These are phyloP conservation scores for Phytophthora chlamydospora DNA, from an alignment of 352 stramenopile species.

Conservation along the genomic window DNA sequence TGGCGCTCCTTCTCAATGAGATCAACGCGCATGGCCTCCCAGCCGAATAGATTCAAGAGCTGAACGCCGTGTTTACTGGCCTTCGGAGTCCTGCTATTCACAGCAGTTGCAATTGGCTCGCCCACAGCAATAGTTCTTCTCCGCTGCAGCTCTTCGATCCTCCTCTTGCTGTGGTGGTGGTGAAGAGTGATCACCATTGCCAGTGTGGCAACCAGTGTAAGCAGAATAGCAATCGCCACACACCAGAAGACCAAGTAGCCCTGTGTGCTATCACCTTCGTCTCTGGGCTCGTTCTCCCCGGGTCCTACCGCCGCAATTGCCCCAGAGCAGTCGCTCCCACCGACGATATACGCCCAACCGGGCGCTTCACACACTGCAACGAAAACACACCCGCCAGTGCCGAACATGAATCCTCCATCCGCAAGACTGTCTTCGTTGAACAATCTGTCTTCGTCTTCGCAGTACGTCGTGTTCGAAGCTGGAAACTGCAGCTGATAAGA, in stretches of 20 bases:
- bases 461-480: constrained; percentile 51
- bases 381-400: constrained; percentile 37
- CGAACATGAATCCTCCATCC: constrained; percentile 26
- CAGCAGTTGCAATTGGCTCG: constrained; percentile 17
- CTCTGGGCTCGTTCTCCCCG: constrained; percentile 1
- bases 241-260: constrained; percentile 37
- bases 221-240: constrained; percentile 26
- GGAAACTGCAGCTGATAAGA: constrained; percentile 29
- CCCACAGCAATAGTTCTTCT: constrained; percentile 18
- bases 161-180: constrained; percentile 24
- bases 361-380: constrained; percentile 35
- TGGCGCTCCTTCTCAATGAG: constrained; percentile 51
- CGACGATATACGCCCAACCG: constrained; percentile 26
- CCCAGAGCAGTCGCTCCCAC: constrained; percentile 31
- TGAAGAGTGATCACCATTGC: constrained; percentile 29
- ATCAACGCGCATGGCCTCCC: constrained; percentile 48
- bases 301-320: background rate
- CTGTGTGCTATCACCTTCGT: background rate
- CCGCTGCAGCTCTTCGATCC: constrained; percentile 15
- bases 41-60: constrained; percentile 50
- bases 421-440: constrained; percentile 11
- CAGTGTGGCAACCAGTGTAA: constrained; percentile 29
- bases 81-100: constrained; percentile 10
- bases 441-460: constrained; percentile 29
- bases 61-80: constrained; percentile 23